Conservation (phyloP, 768 basidiomycete genomes). For the Lepiota brunneoincarnata region DNA sequence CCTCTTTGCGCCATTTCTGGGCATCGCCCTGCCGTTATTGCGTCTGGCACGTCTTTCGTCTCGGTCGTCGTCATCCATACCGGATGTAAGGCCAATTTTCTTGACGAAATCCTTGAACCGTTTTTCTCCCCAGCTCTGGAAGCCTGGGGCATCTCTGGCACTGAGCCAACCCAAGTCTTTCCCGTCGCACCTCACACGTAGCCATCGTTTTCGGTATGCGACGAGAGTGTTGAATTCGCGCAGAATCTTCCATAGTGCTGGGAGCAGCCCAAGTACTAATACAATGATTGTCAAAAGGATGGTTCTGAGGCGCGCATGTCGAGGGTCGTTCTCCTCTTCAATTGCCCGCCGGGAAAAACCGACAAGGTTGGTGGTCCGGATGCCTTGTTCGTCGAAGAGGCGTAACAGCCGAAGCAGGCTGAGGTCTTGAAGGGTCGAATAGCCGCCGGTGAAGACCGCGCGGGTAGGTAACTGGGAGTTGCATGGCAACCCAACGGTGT, state of each 20-base stretch:
- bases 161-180: conserved; percentile 78
- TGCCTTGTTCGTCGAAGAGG: conserved; percentile 44
- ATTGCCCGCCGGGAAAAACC: conserved; percentile 30
- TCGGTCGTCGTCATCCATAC: conserved; percentile 32
- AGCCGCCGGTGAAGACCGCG: conserved; percentile 51
- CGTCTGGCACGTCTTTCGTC: conserved; percentile 17
- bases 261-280: conserved; percentile 59
- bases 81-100: conserved; percentile 63
- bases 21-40: conserved; percentile 21
- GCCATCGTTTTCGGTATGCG: conserved; percentile 56
- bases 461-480: conserved; percentile 47
- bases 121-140: conserved; percentile 72
- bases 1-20: conserved; percentile 27
- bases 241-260: conserved; percentile 63
- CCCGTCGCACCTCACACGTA: conserved; percentile 59
- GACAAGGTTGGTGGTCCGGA: conserved; percentile 30
- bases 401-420: conserved; percentile 73
- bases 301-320: conserved; percentile 55
- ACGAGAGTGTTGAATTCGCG: conserved; percentile 59
- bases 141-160: conserved; percentile 59
- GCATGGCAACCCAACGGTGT: conserved; percentile 69
- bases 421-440: conserved; percentile 71
- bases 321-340: conserved; percentile 30
- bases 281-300: conserved; percentile 67
- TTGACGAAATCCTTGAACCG: conserved; percentile 66